These are phyloP conservation scores for Mentha longifolia DNA, from an alignment of 257 asterid genomes.

Conservation along the genomic window DNA sequence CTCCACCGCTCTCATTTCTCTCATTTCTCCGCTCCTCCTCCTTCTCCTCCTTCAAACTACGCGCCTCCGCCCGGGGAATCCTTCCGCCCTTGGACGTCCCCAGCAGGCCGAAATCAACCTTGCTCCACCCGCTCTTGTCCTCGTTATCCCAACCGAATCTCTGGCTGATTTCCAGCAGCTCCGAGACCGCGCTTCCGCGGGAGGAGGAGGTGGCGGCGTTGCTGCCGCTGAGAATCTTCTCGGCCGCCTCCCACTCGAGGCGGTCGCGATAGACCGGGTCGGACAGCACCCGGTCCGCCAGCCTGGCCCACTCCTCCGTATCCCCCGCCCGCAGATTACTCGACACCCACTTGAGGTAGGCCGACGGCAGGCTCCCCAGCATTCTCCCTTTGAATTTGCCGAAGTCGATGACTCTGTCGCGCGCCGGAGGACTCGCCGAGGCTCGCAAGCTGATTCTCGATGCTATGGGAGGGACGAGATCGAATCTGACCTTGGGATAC, in stretches of 20 bases:
- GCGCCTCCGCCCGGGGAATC: constrained; percentile 55
- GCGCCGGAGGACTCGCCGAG: constrained; percentile 51
- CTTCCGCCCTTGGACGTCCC: constrained; percentile 81
- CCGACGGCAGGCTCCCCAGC: constrained; percentile 84
- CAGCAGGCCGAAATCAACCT: constrained; percentile 63
- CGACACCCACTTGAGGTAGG: constrained; percentile 77
- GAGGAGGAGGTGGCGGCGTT: constrained; percentile 31
- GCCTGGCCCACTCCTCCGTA: constrained; percentile 75
- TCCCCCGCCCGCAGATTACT: constrained; percentile 73
- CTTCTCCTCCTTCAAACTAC: no score
- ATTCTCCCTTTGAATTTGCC: constrained; percentile 77
- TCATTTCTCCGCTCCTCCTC: not conserved
- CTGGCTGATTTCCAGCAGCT: constrained; percentile 67
- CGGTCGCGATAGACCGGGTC: constrained; percentile 80
- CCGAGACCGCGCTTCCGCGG: constrained; percentile 47
- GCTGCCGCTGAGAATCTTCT: constrained; percentile 68
- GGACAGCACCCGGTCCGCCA: constrained; percentile 70
- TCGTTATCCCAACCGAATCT: constrained; percentile 81
- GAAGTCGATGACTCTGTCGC: constrained; percentile 72
- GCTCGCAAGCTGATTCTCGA: constrained; percentile 1
- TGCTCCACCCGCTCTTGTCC: constrained; percentile 74
- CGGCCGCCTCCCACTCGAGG: constrained; percentile 88
- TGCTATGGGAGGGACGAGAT: not conserved
- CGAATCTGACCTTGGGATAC: constrained; percentile 8
- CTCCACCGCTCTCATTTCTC: not conserved